A percentile compares a stretch with the other conserved stretches of the same genome.
These are phyloP conservation scores for Psilocybe subaeruginosa DNA, from an alignment of 768 basidiomycete genomes.

Conservation along the genomic window DNA sequence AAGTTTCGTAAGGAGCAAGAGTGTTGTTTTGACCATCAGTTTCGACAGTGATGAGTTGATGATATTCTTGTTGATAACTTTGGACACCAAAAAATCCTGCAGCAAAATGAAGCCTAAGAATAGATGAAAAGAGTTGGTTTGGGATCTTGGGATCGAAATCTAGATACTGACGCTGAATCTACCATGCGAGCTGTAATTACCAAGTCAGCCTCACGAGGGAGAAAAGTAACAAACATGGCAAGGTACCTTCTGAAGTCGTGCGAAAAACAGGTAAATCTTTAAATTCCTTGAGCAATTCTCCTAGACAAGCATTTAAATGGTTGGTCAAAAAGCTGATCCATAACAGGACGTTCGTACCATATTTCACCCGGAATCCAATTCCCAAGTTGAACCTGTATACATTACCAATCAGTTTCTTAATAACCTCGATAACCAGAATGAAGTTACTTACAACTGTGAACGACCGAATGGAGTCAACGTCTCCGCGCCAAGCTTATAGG, in stretches of 20 bases:
- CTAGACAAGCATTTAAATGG: slow-evolving; percentile 11
- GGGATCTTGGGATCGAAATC: background rate
- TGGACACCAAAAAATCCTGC: slow-evolving; percentile 62
- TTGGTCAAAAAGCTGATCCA: background rate
- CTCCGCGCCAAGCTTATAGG: slow-evolving; percentile 78
- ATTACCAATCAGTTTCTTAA: too few relatives aligned
- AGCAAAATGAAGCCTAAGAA: slow-evolving; percentile 45
- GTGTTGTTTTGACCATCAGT: slow-evolving; percentile 64
- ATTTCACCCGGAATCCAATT: slow-evolving; percentile 62
- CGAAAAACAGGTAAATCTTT: slow-evolving; percentile 61
- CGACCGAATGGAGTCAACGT: slow-evolving; percentile 78
- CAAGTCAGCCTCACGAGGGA: background rate
- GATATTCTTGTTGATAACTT: slow-evolving; percentile 53
- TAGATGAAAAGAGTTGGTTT: background rate
- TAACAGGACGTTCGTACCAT: slow-evolving; percentile 42
- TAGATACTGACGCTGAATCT: slow-evolving; percentile 44
- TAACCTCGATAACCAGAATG: background rate
- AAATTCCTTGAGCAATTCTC: slow-evolving; percentile 44
- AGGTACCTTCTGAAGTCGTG: slow-evolving; percentile 56
- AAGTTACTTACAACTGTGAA: slow-evolving; percentile 54
- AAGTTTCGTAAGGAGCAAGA: slow-evolving; percentile 69
- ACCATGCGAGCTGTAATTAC: slow-evolving; percentile 48
- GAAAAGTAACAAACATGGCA: background rate
- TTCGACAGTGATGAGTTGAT: slow-evolving; percentile 67
- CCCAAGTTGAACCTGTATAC: slow-evolving; percentile 45